These are phyloP conservation scores for Priceomyces castillae DNA, from an alignment of 805 yeast genomes.

Conservation along the genomic window DNA sequence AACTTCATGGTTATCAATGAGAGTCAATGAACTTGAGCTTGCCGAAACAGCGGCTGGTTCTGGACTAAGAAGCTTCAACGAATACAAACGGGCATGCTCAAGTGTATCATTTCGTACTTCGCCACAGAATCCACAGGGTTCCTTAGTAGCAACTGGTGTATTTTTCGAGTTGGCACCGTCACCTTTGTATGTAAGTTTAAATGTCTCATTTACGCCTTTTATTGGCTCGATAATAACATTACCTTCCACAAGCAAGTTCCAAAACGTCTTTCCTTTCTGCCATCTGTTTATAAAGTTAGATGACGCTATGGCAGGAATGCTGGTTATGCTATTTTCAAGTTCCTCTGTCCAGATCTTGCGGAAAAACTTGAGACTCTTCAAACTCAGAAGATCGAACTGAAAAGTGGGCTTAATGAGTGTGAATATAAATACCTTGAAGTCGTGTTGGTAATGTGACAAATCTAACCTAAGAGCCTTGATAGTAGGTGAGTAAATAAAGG, in stretches of 20 bases:
- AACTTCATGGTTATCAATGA: conserved; percentile 24
- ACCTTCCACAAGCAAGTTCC: conserved; percentile 73
- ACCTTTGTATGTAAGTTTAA: conserved; percentile 42
- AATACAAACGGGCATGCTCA: conserved; percentile 76
- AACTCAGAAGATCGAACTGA: conserved; percentile 33
- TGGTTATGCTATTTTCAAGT: conserved; percentile 49
- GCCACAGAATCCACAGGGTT: conserved; percentile 82
- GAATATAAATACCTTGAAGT: conserved; percentile 43
- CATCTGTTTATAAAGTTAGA: conserved; percentile 44
- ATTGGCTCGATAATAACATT: conserved; percentile 83
- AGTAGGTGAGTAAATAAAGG: conserved; percentile 30
- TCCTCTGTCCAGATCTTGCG: conserved; percentile 71
- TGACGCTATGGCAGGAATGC: conserved; percentile 47
- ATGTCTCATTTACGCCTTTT: conserved; percentile 75
- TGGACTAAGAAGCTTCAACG: conserved; percentile 49
- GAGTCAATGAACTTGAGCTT: conserved; percentile 2
- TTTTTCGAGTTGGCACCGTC: conserved; percentile 8
- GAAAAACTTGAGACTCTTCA: conserved; percentile 58
- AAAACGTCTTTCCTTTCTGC: conserved; percentile 48
- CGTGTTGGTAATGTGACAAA: conserved; percentile 36
- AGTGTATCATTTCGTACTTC: conserved; percentile 68
- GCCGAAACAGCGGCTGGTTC: conserved; percentile 12
- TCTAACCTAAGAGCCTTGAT: conserved; percentile 45
- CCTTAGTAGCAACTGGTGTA: conserved; percentile 65
- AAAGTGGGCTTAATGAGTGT: conserved; percentile 32